Percentiles rank a stretch among this genome's conserved stretches.
These are phyloP conservation scores for Metschnikowia kofuensis DNA, from an alignment of 805 yeast genomes.

Conservation along the genomic window DNA sequence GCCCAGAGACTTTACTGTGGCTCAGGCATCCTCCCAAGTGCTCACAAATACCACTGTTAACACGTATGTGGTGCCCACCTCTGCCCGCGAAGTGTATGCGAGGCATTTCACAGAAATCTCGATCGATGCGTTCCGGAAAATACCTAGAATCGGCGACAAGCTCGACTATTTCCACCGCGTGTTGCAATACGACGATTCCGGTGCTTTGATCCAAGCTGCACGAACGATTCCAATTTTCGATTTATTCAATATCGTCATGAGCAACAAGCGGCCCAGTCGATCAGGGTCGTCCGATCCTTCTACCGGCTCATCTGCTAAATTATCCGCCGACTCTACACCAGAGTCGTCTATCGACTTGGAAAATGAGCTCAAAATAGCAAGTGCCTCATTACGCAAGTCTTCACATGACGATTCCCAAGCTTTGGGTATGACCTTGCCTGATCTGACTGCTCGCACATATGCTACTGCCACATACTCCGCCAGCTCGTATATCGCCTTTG, in stretches of 20 bases:
- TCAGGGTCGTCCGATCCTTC: too few species aligned
- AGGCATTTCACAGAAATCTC: conserved; percentile 28
- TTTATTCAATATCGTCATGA: conserved; percentile 20
- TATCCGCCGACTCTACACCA: too few species aligned
- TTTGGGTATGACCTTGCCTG: conserved; percentile 7
- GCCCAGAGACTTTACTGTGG: conserved; percentile 23
- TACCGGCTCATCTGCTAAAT: too few species aligned
- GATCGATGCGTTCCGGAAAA: conserved; percentile 35
- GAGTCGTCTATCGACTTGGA: too few species aligned
- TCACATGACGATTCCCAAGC: background rate
- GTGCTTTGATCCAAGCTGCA: conserved; percentile 29
- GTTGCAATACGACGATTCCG: conserved; percentile 39
- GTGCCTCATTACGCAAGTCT: background rate
- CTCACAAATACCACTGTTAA: conserved; percentile 32
- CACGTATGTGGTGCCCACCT: conserved; percentile 35
- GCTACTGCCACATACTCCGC: conserved; percentile 5
- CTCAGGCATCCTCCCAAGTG: conserved; percentile 34
- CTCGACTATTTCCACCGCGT: conserved; percentile 46
- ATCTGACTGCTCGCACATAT: background rate
- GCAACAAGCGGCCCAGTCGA: background rate
- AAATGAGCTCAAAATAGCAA: background rate
- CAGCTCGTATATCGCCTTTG: conserved; percentile 16
- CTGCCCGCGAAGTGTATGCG: conserved; percentile 31
- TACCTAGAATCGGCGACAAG: conserved; percentile 39
- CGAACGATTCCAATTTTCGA: conserved; percentile 35